These are phyloP conservation scores for Talaromyces sp. DNA, from an alignment of 2,329 filamentous ascomycete genomes.

Conservation along the genomic window DNA sequence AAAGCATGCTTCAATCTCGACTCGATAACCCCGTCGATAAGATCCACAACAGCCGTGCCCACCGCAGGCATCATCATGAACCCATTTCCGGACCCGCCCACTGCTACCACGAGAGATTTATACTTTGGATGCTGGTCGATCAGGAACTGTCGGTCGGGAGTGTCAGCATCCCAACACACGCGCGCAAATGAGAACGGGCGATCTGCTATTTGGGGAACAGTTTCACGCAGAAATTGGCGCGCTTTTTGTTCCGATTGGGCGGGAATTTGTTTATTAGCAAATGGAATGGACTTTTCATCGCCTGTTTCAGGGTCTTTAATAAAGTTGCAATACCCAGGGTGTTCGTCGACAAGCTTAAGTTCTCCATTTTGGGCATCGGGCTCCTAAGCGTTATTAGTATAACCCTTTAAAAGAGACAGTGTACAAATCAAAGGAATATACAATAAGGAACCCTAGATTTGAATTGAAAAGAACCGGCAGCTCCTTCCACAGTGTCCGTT, in stretches of 20 bases:
- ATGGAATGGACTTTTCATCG: conserved; percentile 31
- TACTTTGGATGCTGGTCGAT: conserved; percentile 48
- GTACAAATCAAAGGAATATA: neutral
- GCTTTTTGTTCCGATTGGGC: conserved; percentile 44
- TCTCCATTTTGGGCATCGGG: conserved; percentile 36
- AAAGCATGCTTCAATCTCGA: conserved; percentile 38
- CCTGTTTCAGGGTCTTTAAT: conserved; percentile 22
- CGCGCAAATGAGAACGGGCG: conserved; percentile 49
- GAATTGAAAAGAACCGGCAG: conserved; percentile 49
- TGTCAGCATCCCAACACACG: conserved; percentile 57
- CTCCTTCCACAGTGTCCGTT: conserved; percentile 42
- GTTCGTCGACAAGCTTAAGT: conserved; percentile 46
- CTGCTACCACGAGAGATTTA: conserved; percentile 42
- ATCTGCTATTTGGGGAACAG: conserved; percentile 49
- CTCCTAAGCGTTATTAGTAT: conserved; percentile 21
- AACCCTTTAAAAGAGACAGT: neutral
- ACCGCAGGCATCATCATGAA: conserved; percentile 51
- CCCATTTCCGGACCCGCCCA: conserved; percentile 48
- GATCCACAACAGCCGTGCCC: conserved; percentile 46
- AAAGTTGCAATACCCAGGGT: conserved; percentile 53
- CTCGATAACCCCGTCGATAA: conserved; percentile 42
- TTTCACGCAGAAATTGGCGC: conserved; percentile 46
- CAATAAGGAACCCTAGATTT: conserved; percentile 47
- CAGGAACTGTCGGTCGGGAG: conserved; percentile 50
- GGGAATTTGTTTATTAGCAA: conserved; percentile 42